Percentiles rank a stretch among this genome's conserved stretches.
Evolutionary conservation across 2,329 filamentous ascomycete genomes (phyloP).

Genomic region (Clarireedia sp.): DNA sequence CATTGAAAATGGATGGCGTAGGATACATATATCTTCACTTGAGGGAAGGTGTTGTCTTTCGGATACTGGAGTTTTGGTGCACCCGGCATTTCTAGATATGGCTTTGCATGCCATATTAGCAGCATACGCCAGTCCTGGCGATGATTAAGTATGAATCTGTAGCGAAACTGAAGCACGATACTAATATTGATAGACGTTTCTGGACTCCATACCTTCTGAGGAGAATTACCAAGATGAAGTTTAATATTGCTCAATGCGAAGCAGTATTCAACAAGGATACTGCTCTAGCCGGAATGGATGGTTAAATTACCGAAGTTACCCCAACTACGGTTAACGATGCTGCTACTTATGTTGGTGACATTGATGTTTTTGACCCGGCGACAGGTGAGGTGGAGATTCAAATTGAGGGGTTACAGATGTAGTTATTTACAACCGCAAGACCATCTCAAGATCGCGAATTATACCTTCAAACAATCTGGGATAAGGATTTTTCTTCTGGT

Average conservation of each 20-base stretch:
- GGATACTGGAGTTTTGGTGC: constrained; percentile 30
- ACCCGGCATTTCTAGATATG: constrained; percentile 48
- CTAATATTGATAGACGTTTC: neutral
- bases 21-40: constrained; percentile 7
- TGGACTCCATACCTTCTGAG: constrained; percentile 21
- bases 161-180: no score
- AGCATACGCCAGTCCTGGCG: constrained; percentile 16
- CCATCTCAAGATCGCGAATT: constrained; percentile 18
- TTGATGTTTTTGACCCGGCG: constrained; percentile 1
- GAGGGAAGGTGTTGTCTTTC: neutral
- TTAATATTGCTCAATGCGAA: constrained; percentile 17
- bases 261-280: constrained; percentile 1
- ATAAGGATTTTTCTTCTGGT: constrained; percentile 14
- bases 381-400: constrained; percentile 15
- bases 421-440: constrained; percentile 17
- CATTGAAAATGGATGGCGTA: constrained; percentile 10
- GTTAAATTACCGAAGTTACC: constrained; percentile 4
- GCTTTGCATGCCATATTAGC: constrained; percentile 45
- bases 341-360: neutral
- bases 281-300: constrained; percentile 1
- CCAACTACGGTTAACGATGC: neutral
- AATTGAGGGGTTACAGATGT: constrained; percentile 17
- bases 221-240: constrained; percentile 13
- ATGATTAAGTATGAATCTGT: constrained; percentile 3
- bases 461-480: constrained; percentile 18